Evolutionary conservation across 139 green algal species (phyloP).

Genomic region (Ettlia oleoabundans): DNA sequence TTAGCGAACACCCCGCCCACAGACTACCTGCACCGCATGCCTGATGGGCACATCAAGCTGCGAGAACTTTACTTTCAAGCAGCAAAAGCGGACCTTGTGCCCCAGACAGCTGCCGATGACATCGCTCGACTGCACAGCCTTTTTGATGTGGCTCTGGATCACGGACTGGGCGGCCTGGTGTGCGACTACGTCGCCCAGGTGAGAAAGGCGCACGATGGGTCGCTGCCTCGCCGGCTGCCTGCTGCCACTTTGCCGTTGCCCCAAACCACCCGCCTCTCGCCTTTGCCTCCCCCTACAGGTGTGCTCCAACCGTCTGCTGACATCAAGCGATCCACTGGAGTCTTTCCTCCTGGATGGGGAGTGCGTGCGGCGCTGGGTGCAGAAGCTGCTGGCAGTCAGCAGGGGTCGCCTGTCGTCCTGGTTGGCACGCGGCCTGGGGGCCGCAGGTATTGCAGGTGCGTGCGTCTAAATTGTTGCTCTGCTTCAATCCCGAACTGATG

Average conservation of each 20-base stretch:
- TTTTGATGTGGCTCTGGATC: conserved; percentile 50
- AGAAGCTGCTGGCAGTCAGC: conserved; percentile 27
- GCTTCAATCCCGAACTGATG: neutral
- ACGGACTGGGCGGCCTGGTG: conserved; percentile 60
- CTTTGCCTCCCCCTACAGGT: conserved; percentile 14
- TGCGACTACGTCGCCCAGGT: conserved; percentile 71
- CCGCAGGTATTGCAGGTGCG: conserved; percentile 4
- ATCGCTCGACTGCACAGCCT: conserved; percentile 36
- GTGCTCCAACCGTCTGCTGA: conserved; percentile 39
- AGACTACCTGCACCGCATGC: conserved; percentile 3
- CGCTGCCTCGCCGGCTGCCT: neutral
- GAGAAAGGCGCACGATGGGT: neutral
- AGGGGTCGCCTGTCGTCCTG: conserved; percentile 23
- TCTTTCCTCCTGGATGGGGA: conserved; percentile 64
- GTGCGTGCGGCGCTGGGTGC: conserved; percentile 58
- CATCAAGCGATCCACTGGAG: conserved; percentile 59
- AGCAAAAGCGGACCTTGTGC: neutral
- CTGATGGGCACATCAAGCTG: neutral
- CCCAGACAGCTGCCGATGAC: conserved; percentile 12
- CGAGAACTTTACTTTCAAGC: conserved; percentile 21
- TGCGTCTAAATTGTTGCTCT: neutral
- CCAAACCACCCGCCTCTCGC: neutral
- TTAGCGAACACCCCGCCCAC: conserved; percentile 17
- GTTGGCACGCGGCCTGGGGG: conserved; percentile 27
- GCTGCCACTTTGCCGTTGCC: neutral